Evolutionary conservation across 2,329 filamentous ascomycete genomes (phyloP), one percentile per base, ranked within the genome.

Genomic region (Chlorencoelia australis): DNA sequence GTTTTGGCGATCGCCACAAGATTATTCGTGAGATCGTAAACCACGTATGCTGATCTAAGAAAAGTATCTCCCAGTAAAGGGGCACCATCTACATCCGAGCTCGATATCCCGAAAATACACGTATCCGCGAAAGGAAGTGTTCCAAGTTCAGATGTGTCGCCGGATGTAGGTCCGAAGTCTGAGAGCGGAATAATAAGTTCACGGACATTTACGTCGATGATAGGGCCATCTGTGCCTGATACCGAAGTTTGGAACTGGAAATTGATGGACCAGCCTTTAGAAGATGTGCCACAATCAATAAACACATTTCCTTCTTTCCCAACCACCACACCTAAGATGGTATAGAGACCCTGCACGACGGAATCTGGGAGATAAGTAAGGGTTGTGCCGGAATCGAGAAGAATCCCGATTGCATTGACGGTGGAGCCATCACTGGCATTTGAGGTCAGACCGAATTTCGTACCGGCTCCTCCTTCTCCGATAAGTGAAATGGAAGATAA

Each of bases 371-470:
- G 65, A 43, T 77, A 74, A 55, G 71, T 78, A 33, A 82, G 59
- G 25, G 73, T 78, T 43, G 73, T 78, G 30, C 81, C 81, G 7
- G 73, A 76, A 57, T 82, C 76, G 16, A 82, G 65, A 28, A 76
- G 63, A 16, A 71, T 65, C 9, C 63, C 54, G 9, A 65, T 54
- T 1, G 73, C 52, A 27, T 58, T 33, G 44, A 20, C 4, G n/a
- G n/a, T 7, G 10, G 22, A 25, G 13, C 22, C 22, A n/a, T n/a
- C n/a, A n/a, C n/a, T n/a, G 6, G 42, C 47, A 7, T 52, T 30
- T 11, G 43, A 44, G 4, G 35, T 41, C 8, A 25, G 9, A 7
- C n/a, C n/a, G n/a, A n/a, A n/a, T n/a, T n/a, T n/a, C n/a, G n/a
- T n/a, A n/a, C n/a, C n/a, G n/a, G n/a, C n/a, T n/a, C n/a, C n/a